A percentile compares a stretch with the other conserved stretches of the same genome.
Evolutionary conservation across 2,329 filamentous ascomycete species (phyloP).

Genomic region (Cordyceps javanica): DNA sequence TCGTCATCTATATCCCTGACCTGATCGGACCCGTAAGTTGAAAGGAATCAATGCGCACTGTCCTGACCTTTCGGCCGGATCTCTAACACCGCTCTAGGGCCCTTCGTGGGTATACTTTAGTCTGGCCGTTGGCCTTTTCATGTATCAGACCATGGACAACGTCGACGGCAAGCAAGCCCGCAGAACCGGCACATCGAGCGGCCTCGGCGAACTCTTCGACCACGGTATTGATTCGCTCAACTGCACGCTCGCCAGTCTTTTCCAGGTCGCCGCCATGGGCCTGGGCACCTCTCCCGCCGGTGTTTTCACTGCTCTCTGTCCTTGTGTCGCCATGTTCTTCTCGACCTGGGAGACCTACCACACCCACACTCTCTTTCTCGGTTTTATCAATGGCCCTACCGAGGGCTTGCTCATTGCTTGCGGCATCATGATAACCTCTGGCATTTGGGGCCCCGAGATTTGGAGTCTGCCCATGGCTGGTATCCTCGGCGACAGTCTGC

Average conservation of each 20-base stretch:
- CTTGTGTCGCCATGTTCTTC: slow-evolving; percentile 97
- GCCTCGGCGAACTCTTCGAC: slow-evolving; percentile 93
- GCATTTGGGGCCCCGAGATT: slow-evolving; percentile 79
- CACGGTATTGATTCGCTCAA: slow-evolving; percentile 98
- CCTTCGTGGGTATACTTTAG: slow-evolving; percentile 93
- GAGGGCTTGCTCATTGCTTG: slow-evolving; percentile 90
- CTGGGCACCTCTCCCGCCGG: slow-evolving; percentile 78
- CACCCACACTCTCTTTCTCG: slow-evolving; percentile 93
- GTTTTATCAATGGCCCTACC: slow-evolving; percentile 94
- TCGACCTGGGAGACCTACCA: slow-evolving; percentile 99
- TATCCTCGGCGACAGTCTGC: slow-evolving; percentile 51
- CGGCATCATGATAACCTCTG: slow-evolving; percentile 77
- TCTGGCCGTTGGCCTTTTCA: slow-evolving; percentile 93
- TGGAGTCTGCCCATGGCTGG: slow-evolving; percentile 73
- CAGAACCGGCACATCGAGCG: slow-evolving; percentile 89
- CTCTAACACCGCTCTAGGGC: slow-evolving; percentile 42
- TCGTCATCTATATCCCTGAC: slow-evolving; percentile 81
- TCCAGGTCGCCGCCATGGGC: slow-evolving; percentile 90
- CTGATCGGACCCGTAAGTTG: slow-evolving; percentile 74
- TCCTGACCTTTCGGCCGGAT: background rate
- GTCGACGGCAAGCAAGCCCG: slow-evolving; percentile 97
- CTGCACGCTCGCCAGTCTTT: slow-evolving; percentile 85
- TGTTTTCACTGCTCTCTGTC: slow-evolving; percentile 84
- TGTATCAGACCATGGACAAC: slow-evolving; percentile 99
- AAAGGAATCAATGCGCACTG: background rate